Percentiles rank a stretch among this genome's conserved stretches.
phyloP scores from a whole-genome alignment of 495 filamentous ascomycete genomes.

The Extremus antarcticus region DNA sequence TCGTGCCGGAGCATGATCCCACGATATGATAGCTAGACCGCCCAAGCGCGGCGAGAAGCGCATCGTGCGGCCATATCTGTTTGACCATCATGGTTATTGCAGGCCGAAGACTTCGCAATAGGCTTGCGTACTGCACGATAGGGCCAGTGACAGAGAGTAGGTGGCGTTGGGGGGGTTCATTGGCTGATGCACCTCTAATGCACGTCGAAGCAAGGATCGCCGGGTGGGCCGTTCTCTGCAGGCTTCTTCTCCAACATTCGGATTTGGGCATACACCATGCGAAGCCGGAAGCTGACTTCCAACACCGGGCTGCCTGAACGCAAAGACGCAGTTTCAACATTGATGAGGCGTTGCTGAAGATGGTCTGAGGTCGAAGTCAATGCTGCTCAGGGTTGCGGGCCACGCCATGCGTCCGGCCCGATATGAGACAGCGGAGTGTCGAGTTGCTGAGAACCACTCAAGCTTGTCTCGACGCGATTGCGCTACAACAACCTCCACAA shows the following conservation, averaged over 20 bases:
- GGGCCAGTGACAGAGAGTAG: conserved; percentile 15
- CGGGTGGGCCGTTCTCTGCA: background rate
- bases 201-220: background rate
- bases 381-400: too few relatives aligned
- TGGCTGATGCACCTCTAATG: background rate
- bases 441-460: background rate
- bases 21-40: background rate
- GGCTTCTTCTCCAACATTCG: background rate
- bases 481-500: background rate
- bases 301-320: conserved; percentile 1
- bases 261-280: background rate
- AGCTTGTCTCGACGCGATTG: background rate
- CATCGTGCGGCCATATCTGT: background rate
- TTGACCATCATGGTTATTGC: conserved; percentile 4
- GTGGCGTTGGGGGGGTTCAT: background rate
- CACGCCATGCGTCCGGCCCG: background rate
- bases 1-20: background rate
- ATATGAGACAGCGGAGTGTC: background rate
- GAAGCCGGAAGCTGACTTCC: background rate
- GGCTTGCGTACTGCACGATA: conserved; percentile 2
- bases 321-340: background rate
- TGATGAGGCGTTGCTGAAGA: background rate
- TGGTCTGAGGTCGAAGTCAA: background rate
- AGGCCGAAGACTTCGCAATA: conserved; percentile 8
- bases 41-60: conserved; percentile 1